Conservation (phyloP, 129 eudicot genomes). For the Silybum marianum region DNA sequence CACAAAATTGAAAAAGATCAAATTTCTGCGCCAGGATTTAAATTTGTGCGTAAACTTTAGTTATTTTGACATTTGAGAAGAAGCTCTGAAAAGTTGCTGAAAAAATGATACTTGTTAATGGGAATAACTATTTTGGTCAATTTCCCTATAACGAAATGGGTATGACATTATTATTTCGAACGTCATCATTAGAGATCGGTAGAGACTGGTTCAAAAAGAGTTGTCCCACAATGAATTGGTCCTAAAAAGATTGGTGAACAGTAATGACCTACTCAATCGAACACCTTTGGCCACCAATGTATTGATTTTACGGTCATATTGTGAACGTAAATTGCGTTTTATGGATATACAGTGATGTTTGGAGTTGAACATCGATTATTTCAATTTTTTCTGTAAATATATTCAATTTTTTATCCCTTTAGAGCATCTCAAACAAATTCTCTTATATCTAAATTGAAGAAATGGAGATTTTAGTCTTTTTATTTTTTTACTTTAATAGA, state of each 20-base stretch:
- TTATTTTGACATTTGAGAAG: too few relatives aligned
- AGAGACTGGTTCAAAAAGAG: too few relatives aligned
- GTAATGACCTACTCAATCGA: too few relatives aligned
- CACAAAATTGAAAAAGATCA: too few relatives aligned
- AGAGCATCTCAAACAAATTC: background rate
- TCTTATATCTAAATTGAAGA: background rate
- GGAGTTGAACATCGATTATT: background rate
- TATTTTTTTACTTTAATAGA: background rate
- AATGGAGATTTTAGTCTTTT: background rate
- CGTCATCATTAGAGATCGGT: background rate
- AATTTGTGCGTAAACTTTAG: too few relatives aligned
- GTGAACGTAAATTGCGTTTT: background rate
- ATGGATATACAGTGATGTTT: background rate
- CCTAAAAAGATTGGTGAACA: background rate
- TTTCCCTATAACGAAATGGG: too few relatives aligned
- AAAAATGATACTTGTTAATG: too few relatives aligned
- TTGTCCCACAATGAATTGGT: too few relatives aligned
- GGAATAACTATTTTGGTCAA: too few relatives aligned
- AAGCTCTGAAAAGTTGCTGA: too few relatives aligned
- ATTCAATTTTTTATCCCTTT: background rate
- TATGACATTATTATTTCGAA: background rate
- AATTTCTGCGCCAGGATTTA: too few relatives aligned
- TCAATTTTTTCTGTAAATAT: background rate
- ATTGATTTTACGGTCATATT: background rate
- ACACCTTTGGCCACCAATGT: background rate